Evolutionary conservation across 371 early-diverging fungal genomes (phyloP).

Genomic region (Actinomortierella ambigua): DNA sequence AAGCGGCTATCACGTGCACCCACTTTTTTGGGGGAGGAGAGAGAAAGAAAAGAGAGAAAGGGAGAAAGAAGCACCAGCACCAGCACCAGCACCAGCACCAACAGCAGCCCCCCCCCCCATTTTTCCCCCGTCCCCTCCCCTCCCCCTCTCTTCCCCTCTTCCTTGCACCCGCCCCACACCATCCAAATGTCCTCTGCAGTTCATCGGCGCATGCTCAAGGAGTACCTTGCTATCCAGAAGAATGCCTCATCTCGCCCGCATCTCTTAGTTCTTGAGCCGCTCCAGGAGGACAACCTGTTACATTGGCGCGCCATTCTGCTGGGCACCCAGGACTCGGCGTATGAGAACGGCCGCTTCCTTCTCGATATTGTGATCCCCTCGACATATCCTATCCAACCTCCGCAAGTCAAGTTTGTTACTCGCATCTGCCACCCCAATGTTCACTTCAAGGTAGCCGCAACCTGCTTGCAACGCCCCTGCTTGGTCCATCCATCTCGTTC

Average conservation of each 20-base stretch:
- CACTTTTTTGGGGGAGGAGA: too few species aligned
- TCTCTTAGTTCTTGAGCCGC: constrained; percentile 64
- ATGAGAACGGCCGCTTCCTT: constrained; percentile 73
- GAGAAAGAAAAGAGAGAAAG: too few species aligned
- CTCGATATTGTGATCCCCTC: constrained; percentile 62
- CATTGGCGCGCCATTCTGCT: constrained; percentile 87
- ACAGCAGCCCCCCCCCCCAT: too few species aligned
- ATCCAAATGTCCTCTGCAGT: constrained; percentile 55
- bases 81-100: too few species aligned
- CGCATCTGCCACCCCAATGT: constrained; percentile 84
- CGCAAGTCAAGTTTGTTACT: constrained; percentile 72
- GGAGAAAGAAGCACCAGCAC: too few species aligned
- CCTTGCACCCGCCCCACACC: too few species aligned
- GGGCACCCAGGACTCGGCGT: constrained; percentile 86
- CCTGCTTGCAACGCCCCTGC: too few species aligned
- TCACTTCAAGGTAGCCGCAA: constrained; percentile 65
- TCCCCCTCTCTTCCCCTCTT: too few species aligned
- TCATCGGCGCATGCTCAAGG: constrained; percentile 67
- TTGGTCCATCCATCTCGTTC: too few species aligned
- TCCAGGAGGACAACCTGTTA: constrained; percentile 80
- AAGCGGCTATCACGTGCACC: too few species aligned
- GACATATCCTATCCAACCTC: constrained; percentile 79
- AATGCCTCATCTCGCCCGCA: constrained; percentile 58
- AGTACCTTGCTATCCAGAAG: constrained; percentile 61
- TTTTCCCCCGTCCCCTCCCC: too few species aligned